Percentiles rank a stretch among this genome's conserved stretches.
Evolutionary conservation across 2,329 filamentous ascomycete genomes (phyloP).

Genomic region (Alternaria solani): DNA sequence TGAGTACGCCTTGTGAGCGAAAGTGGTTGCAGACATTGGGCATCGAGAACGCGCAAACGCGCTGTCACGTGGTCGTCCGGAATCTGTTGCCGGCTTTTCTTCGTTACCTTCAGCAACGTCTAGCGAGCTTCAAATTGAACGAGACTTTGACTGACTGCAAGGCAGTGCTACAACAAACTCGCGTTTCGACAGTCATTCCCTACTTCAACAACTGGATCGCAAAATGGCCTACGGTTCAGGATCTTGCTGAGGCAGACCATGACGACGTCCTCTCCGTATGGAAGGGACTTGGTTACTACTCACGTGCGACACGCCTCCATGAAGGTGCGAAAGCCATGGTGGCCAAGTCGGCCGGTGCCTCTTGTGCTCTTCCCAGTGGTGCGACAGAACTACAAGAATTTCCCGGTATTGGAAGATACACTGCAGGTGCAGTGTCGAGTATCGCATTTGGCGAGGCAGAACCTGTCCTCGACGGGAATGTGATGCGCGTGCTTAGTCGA

Average conservation of each 20-base stretch:
- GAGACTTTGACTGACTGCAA: not conserved
- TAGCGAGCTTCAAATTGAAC: not conserved
- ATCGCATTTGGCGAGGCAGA: constrained; percentile 68
- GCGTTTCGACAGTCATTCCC: constrained; percentile 67
- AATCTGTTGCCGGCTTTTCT: not conserved
- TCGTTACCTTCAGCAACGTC: not conserved
- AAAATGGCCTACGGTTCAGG: constrained; percentile 66
- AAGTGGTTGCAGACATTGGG: not conserved
- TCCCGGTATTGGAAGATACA: constrained; percentile 69
- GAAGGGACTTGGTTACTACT: constrained; percentile 71
- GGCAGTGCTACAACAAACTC: constrained; percentile 69
- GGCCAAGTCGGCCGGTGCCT: constrained; percentile 36
- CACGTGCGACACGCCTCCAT: constrained; percentile 68
- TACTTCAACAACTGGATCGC: constrained; percentile 71
- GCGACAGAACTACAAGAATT: constrained; percentile 59
- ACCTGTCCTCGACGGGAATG: constrained; percentile 71
- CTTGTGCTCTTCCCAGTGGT: constrained; percentile 60
- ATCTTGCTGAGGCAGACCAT: constrained; percentile 61
- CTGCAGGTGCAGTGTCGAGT: constrained; percentile 68
- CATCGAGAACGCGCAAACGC: constrained; percentile 11
- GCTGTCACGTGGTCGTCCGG: constrained; percentile 23
- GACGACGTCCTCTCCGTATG: constrained; percentile 68
- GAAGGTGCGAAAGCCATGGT: constrained; percentile 64
- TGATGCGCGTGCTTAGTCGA: constrained; percentile 66
- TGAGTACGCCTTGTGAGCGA: constrained; percentile 28